Percentiles rank a stretch among this genome's conserved stretches.
Conservation (phyloP, 805 yeast genomes). For the Ogataea paraovalis region DNA sequence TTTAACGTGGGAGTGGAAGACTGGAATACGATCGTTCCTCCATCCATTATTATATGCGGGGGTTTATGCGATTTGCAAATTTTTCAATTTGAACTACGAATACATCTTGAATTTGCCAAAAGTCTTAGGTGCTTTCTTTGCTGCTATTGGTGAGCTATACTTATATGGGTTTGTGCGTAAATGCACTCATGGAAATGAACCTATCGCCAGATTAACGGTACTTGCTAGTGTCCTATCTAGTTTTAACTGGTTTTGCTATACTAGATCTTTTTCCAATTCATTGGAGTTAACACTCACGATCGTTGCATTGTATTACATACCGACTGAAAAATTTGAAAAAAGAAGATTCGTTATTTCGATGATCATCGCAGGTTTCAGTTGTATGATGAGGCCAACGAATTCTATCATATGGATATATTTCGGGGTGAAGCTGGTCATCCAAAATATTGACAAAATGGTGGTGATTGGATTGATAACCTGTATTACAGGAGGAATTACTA, state of each 20-base stretch:
- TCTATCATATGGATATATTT: constrained; percentile 68
- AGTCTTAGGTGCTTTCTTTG: constrained; percentile 61
- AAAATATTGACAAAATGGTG: constrained; percentile 3
- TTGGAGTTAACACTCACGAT: constrained; percentile 72
- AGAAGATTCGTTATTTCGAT: background rate
- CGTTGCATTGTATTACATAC: constrained; percentile 66
- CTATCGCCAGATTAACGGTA: constrained; percentile 33
- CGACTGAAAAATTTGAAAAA: background rate
- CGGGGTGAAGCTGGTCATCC: constrained; percentile 38
- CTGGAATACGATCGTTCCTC: constrained; percentile 67
- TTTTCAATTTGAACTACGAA: constrained; percentile 33
- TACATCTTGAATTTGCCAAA: constrained; percentile 57
- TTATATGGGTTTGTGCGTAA: constrained; percentile 41
- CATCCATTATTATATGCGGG: constrained; percentile 72
- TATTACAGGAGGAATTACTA: constrained; percentile 16
- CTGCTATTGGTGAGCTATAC: constrained; percentile 67
- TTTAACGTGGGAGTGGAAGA: constrained; percentile 92
- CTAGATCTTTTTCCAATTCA: constrained; percentile 83
- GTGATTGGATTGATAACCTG: constrained; percentile 6
- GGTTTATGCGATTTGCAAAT: constrained; percentile 35
- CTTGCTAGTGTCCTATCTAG: constrained; percentile 55
- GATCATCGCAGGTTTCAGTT: constrained; percentile 48
- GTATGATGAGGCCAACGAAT: constrained; percentile 82
- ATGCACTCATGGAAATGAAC: constrained; percentile 23
- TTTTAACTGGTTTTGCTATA: constrained; percentile 76